Conservation (phyloP, 2,329 filamentous ascomycete genomes). For the Trichocomaceae sp. region DNA sequence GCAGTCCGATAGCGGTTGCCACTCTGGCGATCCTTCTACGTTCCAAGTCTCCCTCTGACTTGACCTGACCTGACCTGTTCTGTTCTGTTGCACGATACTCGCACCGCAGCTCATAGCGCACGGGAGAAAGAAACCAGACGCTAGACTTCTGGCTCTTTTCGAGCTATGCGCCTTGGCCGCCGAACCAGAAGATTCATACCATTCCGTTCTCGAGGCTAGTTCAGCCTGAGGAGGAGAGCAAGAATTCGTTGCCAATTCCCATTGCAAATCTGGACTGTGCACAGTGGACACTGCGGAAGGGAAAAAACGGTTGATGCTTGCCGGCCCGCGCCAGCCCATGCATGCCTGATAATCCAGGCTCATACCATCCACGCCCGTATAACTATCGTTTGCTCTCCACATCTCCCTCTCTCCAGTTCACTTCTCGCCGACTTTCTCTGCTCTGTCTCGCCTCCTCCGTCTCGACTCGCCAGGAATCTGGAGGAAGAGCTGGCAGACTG, state of each 20-base stretch:
- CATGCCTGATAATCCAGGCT: constrained; percentile 1
- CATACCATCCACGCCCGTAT: not conserved
- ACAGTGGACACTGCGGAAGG: too few species aligned
- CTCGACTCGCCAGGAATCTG: not conserved
- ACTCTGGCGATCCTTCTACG: not conserved
- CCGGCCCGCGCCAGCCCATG: not conserved
- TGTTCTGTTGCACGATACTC: not conserved
- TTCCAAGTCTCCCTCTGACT: too few species aligned
- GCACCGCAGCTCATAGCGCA: too few species aligned
- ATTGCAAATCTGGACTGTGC: constrained; percentile 8
- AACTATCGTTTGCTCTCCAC: not conserved
- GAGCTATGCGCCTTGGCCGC: constrained; percentile 10
- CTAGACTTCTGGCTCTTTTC: not conserved
- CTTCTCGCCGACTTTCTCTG: not conserved
- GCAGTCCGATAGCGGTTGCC: constrained; percentile 7
- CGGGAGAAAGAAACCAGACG: not conserved
- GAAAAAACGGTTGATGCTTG: not conserved
- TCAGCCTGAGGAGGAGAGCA: not conserved
- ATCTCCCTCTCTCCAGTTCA: not conserved
- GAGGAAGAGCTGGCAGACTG: not conserved
- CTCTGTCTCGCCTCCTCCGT: too few species aligned
- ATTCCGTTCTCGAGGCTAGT: not conserved
- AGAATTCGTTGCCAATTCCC: not conserved
- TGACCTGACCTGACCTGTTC: not conserved
- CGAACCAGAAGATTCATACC: too few species aligned